Conservation (phyloP, 73 alveolate species). For the Tetrahymena malaccensis region DNA sequence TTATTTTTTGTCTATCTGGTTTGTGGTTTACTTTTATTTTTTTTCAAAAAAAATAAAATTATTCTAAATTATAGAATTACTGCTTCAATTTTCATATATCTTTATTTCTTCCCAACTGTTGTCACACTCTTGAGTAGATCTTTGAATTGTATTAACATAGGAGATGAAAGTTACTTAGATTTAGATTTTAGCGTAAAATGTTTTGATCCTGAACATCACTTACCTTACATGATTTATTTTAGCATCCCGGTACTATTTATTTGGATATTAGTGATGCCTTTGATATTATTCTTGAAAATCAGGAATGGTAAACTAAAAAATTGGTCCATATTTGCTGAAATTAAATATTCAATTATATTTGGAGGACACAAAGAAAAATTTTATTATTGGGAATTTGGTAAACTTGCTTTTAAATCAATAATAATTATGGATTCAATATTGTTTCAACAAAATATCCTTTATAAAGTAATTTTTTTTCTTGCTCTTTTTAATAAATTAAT, state of each 20-base stretch:
- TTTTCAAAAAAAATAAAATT: too few relatives aligned
- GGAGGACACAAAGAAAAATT: neutral
- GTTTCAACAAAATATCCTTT: neutral
- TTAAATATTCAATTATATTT: neutral
- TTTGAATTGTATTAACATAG: neutral
- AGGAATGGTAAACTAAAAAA: neutral
- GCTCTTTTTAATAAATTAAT: too few relatives aligned
- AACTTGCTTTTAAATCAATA: neutral
- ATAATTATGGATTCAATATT: neutral
- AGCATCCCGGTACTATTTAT: neutral
- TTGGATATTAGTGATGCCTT: neutral
- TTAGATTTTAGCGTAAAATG: neutral
- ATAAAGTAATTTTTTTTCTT: neutral
- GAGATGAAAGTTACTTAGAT: neutral
- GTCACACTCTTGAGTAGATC: neutral
- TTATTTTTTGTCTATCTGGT: too few relatives aligned
- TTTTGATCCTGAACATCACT: neutral
- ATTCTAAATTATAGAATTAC: neutral
- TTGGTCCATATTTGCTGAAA: neutral
- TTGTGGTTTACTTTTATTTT: neutral
- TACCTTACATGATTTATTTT: neutral
- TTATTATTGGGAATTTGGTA: neutral
- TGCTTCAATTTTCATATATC: neutral
- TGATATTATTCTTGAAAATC: too few relatives aligned
- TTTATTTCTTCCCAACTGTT: neutral